Evolutionary conservation across 352 stramenopile species (phyloP).

Genomic region (Blastocystis sp.): DNA sequence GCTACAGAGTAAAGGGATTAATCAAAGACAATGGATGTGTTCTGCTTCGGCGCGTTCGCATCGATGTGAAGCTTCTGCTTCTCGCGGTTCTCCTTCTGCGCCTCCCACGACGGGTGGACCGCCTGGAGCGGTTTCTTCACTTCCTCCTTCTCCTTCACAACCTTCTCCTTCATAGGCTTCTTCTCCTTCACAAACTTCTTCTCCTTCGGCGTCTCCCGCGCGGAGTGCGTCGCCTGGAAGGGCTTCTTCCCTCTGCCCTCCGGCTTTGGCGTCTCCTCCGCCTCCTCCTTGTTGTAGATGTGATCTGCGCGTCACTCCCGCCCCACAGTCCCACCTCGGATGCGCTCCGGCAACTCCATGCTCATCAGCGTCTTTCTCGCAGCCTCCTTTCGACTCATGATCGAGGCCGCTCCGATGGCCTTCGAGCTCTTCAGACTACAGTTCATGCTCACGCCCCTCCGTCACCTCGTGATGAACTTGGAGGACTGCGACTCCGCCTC

Average conservation of each 20-base stretch:
- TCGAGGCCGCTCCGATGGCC: constrained; percentile 20
- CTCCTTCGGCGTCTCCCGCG: neutral
- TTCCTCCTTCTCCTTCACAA: neutral
- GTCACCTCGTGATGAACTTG: constrained; percentile 46
- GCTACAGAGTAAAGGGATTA: neutral
- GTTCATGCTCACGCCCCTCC: neutral
- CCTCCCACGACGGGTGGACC: constrained; percentile 52
- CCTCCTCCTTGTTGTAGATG: neutral
- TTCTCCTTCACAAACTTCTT: neutral
- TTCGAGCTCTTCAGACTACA: constrained; percentile 17
- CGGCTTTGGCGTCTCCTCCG: neutral
- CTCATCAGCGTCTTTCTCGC: constrained; percentile 45
- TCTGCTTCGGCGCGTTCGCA: constrained; percentile 17
- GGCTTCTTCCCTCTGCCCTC: neutral
- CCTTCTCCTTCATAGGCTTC: neutral
- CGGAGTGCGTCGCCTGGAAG: too few relatives aligned
- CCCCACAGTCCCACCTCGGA: neutral
- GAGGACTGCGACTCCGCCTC: constrained; percentile 58
- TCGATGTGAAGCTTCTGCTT: constrained; percentile 56
- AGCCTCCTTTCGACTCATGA: constrained; percentile 46
- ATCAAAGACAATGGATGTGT: constrained; percentile 56
- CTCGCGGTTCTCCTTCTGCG: constrained; percentile 48
- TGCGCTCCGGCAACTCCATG: constrained; percentile 60
- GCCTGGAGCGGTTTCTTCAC: neutral
- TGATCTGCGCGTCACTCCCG: neutral